phyloP scores from a whole-genome alignment of 352 stramenopile genomes.

The Pythium apleroticum region DNA sequence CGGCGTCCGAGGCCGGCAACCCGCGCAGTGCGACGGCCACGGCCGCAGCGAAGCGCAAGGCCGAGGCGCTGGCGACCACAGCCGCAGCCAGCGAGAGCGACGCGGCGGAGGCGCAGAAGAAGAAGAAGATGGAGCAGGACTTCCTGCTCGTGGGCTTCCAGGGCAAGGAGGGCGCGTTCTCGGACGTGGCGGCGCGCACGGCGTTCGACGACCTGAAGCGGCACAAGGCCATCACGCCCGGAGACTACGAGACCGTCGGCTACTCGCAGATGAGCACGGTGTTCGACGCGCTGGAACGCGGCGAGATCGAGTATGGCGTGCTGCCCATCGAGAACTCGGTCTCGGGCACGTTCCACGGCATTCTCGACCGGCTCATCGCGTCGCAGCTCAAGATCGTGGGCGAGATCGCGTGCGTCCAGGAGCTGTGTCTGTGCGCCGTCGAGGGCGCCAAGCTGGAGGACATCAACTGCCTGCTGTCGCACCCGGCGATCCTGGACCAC shows the following conservation, averaged over 20 bases:
- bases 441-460: constrained; percentile 39
- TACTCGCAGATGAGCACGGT: constrained; percentile 58
- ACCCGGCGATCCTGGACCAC: constrained; percentile 64
- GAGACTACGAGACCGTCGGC: constrained; percentile 60
- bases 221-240: constrained; percentile 39
- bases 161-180: constrained; percentile 73
- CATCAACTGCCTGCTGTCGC: constrained; percentile 57
- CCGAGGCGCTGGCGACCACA: constrained; percentile 5
- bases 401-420: constrained; percentile 65
- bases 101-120: constrained; percentile 5
- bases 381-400: constrained; percentile 72
- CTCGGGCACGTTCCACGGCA: constrained; percentile 73
- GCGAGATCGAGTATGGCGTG: constrained; percentile 58
- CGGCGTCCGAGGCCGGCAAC: constrained; percentile 19
- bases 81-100: background rate
- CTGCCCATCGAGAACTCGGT: constrained; percentile 74
- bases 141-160: constrained; percentile 71
- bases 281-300: constrained; percentile 56
- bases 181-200: constrained; percentile 51
- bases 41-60: constrained; percentile 27
- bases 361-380: constrained; percentile 60
- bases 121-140: constrained; percentile 28
- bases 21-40: background rate
- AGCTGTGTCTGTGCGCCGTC: constrained; percentile 60
- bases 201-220: constrained; percentile 62